Percentiles rank a stretch among this genome's conserved stretches.
These are phyloP conservation scores for Talaromyces liani DNA, from an alignment of 495 filamentous ascomycete genomes.

Conservation along the genomic window DNA sequence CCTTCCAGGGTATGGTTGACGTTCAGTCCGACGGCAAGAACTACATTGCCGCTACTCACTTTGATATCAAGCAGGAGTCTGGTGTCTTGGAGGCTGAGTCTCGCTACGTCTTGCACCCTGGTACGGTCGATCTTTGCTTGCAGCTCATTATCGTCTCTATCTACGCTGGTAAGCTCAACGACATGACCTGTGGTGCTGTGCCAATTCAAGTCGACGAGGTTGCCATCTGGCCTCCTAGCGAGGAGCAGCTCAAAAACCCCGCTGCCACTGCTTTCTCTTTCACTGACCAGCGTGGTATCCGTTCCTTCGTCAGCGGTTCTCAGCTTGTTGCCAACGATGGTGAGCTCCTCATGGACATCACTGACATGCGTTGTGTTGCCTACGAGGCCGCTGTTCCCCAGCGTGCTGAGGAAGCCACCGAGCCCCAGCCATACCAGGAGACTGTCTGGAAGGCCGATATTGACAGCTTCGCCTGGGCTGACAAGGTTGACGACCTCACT, in stretches of 20 bases:
- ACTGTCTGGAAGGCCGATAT: constrained; percentile 10
- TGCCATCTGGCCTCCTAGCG: constrained; percentile 18
- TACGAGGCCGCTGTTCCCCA: constrained; percentile 29
- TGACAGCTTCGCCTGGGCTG: not conserved
- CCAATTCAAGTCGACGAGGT: constrained; percentile 29
- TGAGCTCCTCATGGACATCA: constrained; percentile 20
- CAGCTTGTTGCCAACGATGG: constrained; percentile 12
- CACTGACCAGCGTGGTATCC: constrained; percentile 7
- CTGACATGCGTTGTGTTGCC: constrained; percentile 15
- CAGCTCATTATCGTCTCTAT: constrained; percentile 29
- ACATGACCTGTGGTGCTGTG: constrained; percentile 25
- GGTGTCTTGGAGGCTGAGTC: constrained; percentile 24
- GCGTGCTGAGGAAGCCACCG: constrained; percentile 8
- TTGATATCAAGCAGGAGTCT: constrained; percentile 14
- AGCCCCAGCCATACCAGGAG: constrained; percentile 6
- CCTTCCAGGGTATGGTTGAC: constrained; percentile 25
- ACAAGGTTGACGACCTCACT: not conserved
- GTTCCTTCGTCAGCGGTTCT: constrained; percentile 8
- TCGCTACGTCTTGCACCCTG: constrained; percentile 30
- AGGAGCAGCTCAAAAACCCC: constrained; percentile 8
- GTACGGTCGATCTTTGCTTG: constrained; percentile 25
- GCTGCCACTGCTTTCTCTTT: constrained; percentile 4
- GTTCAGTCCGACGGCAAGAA: constrained; percentile 15
- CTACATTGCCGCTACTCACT: constrained; percentile 10
- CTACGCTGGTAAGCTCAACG: constrained; percentile 19